A percentile compares a stretch with the other conserved stretches of the same genome.
Evolutionary conservation across 345 rosid species (phyloP).

Genomic region (Excoecaria cochinchinensis): DNA sequence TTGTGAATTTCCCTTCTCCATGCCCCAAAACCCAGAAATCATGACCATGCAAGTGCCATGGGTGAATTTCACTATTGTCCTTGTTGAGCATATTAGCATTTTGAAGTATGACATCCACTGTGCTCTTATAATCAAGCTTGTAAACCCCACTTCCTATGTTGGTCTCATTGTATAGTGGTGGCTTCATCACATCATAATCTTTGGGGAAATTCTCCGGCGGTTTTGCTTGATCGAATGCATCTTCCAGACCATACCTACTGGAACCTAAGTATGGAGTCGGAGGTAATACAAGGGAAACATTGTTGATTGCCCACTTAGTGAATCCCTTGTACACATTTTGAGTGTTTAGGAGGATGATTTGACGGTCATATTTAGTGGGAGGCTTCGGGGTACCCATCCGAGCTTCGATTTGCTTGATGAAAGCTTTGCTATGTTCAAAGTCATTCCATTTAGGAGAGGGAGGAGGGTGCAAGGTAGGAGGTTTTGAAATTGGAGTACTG

Average conservation of each 20-base stretch:
- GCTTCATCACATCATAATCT: conserved; percentile 51
- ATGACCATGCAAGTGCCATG: conserved; percentile 92
- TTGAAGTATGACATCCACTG: conserved; percentile 77
- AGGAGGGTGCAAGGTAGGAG: conserved; percentile 54
- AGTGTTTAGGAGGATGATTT: conserved; percentile 64
- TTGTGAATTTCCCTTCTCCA: conserved; percentile 63
- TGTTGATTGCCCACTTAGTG: conserved; percentile 73
- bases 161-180: conserved; percentile 32
- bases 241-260: conserved; percentile 42
- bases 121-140: conserved; percentile 35
- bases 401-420: conserved; percentile 40
- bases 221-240: conserved; percentile 34
- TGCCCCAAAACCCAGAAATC: conserved; percentile 83
- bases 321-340: conserved; percentile 57
- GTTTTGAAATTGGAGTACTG: conserved; percentile 33
- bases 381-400: conserved; percentile 47
- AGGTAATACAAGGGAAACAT: conserved; percentile 57
- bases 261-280: conserved; percentile 76
- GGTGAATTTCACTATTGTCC: conserved; percentile 63
- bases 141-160: conserved; percentile 56
- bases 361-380: conserved; percentile 33
- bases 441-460: conserved; percentile 68
- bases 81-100: conserved; percentile 50
- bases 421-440: conserved; percentile 44
- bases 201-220: conserved; percentile 49